Conservation (phyloP, 441 rosid genomes). For the Metrosideros polymorpha region DNA sequence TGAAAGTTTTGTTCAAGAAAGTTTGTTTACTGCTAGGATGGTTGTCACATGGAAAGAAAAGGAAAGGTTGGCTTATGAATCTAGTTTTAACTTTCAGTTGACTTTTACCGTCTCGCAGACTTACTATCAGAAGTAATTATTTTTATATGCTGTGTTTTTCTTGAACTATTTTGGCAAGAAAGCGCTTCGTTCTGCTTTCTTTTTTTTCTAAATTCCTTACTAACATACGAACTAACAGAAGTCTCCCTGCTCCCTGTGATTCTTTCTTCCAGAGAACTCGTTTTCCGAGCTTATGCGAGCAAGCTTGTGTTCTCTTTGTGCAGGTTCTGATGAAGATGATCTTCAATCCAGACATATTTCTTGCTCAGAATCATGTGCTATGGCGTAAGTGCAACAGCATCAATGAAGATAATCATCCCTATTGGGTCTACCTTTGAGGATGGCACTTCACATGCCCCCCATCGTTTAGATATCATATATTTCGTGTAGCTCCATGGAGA, state of each 20-base stretch:
- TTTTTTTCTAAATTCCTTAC: not conserved
- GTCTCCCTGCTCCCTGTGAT: not conserved
- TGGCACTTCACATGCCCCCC: not conserved
- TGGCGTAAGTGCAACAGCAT: not conserved
- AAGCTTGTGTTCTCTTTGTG: no score
- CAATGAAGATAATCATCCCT: not conserved
- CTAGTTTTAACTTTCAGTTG: not conserved
- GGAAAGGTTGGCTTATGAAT: not conserved
- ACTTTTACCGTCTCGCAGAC: not conserved
- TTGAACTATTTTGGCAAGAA: not conserved
- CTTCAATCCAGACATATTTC: not conserved
- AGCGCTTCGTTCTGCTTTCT: not conserved
- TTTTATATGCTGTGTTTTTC: not conserved
- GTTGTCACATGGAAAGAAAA: not conserved
- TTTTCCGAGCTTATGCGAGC: no score
- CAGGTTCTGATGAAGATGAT: no score
- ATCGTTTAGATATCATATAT: not conserved
- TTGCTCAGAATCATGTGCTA: not conserved
- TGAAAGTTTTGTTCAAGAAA: not conserved
- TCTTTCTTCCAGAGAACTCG: no score
- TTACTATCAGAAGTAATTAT: not conserved
- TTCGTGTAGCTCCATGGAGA: not conserved
- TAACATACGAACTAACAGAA: not conserved
- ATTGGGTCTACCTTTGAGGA: not conserved
- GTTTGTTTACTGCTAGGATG: not conserved